phyloP scores from a whole-genome alignment of 2,329 filamentous ascomycete genomes.

The Fusarium pininemorale region DNA sequence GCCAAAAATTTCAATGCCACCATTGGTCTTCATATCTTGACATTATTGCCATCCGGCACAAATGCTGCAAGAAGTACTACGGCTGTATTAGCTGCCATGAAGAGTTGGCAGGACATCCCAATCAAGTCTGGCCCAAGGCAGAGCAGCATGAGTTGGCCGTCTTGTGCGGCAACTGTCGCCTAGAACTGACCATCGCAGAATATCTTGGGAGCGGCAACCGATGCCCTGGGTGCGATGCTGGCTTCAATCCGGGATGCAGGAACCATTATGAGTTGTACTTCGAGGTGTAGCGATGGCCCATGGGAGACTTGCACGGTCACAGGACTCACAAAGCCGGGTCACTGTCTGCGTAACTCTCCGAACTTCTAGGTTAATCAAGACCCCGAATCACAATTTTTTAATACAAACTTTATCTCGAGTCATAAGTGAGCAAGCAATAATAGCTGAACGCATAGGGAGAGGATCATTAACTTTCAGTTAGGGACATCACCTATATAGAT shows the following conservation, averaged over 20 bases:
- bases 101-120: not conserved
- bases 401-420: not conserved
- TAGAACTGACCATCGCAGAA: not conserved
- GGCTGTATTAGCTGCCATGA: conserved; percentile 22
- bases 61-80: conserved; percentile 14
- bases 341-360: accelerated
- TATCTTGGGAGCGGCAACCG: not conserved
- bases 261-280: conserved; percentile 16
- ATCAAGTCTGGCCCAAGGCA: not conserved
- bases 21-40: conserved; percentile 21
- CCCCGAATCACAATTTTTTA: not conserved
- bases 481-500: accelerated
- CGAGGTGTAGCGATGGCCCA: not conserved
- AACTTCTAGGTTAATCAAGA: not conserved
- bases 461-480: not conserved
- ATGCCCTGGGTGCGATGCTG: conserved; percentile 2
- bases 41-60: conserved; percentile 14
- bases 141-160: conserved; percentile 8
- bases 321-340: too few relatives aligned
- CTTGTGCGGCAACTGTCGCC: conserved; percentile 1
- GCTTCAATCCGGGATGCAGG: conserved; percentile 19
- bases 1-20: not conserved
- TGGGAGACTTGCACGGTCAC: not conserved
- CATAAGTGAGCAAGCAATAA: not conserved
- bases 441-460: not conserved